Evolutionary conservation across 2,329 filamentous ascomycete species (phyloP).

Genomic region (Botryotinia convoluta): DNA sequence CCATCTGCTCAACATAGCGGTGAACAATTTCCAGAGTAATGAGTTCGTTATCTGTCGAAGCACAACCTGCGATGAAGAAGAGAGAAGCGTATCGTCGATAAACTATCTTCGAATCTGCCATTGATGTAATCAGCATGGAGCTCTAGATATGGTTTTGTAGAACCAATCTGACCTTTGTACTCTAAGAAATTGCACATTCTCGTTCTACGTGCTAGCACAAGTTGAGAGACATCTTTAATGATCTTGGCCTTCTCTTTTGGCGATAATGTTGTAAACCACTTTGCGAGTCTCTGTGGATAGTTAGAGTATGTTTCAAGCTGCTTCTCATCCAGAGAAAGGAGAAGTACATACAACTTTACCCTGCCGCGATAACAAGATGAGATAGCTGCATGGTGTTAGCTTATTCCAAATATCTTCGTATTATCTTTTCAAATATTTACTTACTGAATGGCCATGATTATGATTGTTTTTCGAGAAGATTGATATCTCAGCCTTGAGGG

Average conservation of each 20-base stretch:
- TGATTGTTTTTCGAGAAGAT: slow-evolving; percentile 3
- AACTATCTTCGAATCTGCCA: slow-evolving; percentile 90
- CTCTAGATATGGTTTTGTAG: neutral
- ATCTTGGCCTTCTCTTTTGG: slow-evolving; percentile 99
- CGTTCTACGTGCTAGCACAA: slow-evolving; percentile 90
- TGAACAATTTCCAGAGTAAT: slow-evolving; percentile 98
- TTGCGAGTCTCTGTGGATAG: slow-evolving; percentile 77
- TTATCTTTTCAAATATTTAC: slow-evolving; percentile 23
- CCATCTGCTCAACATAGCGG: slow-evolving; percentile 99
- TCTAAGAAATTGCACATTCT: slow-evolving; percentile 99
- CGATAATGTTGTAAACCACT: slow-evolving; percentile 98
- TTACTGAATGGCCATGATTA: slow-evolving; percentile 52
- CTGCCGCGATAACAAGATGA: slow-evolving; percentile 95
- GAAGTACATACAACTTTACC: slow-evolving; percentile 86
- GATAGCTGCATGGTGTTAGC: slow-evolving; percentile 62
- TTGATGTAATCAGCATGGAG: slow-evolving; percentile 27
- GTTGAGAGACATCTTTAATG: slow-evolving; percentile 98
- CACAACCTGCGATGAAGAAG: slow-evolving; percentile 98
- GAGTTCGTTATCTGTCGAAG: slow-evolving; percentile 95
- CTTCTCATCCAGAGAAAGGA: slow-evolving; percentile 26
- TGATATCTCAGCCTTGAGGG: slow-evolving; percentile 16
- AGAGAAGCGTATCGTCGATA: slow-evolving; percentile 98
- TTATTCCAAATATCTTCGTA: neutral
- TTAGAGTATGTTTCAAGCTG: slow-evolving; percentile 26
- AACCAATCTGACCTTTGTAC: slow-evolving; percentile 74